Percentiles rank a stretch among this genome's conserved stretches.
Evolutionary conservation across 148 eudicot genomes (phyloP).

Genomic region (Fallopia convolvulus): DNA sequence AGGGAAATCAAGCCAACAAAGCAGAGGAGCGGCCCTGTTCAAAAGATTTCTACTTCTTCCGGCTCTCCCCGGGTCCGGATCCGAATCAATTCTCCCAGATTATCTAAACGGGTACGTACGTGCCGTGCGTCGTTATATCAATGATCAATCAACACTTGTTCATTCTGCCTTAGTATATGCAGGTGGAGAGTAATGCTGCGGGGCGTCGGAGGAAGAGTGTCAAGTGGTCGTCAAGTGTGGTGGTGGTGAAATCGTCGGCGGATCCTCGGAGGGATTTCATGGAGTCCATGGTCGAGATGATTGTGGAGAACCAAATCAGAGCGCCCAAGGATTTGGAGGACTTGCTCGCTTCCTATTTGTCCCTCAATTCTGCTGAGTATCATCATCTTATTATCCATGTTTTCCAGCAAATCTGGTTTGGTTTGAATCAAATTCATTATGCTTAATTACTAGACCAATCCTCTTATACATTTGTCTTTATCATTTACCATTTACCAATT

Average conservation of each 20-base stretch:
- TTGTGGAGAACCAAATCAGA: slow-evolving; percentile 39
- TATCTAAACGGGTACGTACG: background rate
- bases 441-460: no score
- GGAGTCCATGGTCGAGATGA: slow-evolving; percentile 70
- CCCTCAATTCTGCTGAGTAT: slow-evolving; percentile 66
- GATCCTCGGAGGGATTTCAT: slow-evolving; percentile 54
- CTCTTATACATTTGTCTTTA: no score
- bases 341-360: slow-evolving; percentile 61
- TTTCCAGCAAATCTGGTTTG: slow-evolving; percentile 90
- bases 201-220: background rate
- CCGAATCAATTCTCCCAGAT: background rate
- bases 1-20: background rate
- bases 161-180: background rate
- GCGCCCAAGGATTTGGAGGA: slow-evolving; percentile 52
- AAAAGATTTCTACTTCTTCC: background rate
- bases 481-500: background rate
- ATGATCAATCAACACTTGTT: no score
- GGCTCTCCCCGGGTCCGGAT: background rate
- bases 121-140: no score
- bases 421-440: slow-evolving; percentile 21
- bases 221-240: slow-evolving; percentile 22
- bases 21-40: background rate
- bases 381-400: slow-evolving; percentile 71
- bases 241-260: slow-evolving; percentile 41
- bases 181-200: background rate